These are phyloP conservation scores for Glonium stellatum DNA, from an alignment of 495 filamentous ascomycete genomes.

Conservation along the genomic window DNA sequence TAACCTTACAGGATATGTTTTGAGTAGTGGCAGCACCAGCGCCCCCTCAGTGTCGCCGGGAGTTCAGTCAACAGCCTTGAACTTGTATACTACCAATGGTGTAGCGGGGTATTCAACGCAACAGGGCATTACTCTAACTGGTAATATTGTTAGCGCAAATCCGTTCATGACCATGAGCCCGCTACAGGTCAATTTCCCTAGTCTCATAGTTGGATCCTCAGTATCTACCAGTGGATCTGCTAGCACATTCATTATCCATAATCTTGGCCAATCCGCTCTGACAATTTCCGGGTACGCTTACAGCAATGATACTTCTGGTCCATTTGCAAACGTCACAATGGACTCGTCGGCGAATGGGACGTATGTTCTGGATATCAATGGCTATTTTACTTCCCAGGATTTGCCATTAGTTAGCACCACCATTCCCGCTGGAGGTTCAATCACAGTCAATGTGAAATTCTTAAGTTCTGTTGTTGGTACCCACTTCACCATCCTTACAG, in stretches of 20 bases:
- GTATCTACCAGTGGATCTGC: too few species aligned
- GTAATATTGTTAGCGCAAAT: conserved; percentile 29
- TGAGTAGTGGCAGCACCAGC: conserved; percentile 31
- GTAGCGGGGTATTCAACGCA: conserved; percentile 29
- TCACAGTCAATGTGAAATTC: background rate
- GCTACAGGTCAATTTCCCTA: conserved; percentile 34
- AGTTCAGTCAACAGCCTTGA: conserved; percentile 29
- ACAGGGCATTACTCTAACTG: conserved; percentile 19
- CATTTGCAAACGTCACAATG: conserved; percentile 30
- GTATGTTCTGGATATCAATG: conserved; percentile 18
- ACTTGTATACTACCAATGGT: conserved; percentile 29
- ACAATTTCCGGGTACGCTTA: conserved; percentile 36
- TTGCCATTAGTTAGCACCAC: conserved; percentile 30
- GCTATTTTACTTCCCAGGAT: conserved; percentile 31
- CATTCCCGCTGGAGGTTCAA: conserved; percentile 15
- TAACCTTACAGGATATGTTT: conserved; percentile 35
- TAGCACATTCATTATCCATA: conserved; percentile 34
- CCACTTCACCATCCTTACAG: background rate
- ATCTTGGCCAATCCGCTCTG: conserved; percentile 35
- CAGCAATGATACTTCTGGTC: conserved; percentile 21
- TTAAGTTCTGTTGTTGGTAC: background rate
- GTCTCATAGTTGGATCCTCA: conserved; percentile 32
- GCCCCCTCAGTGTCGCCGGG: conserved; percentile 30
- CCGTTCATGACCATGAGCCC: conserved; percentile 34
- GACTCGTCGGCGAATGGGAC: conserved; percentile 14